Evolutionary conservation across 2,329 filamentous ascomycete species (phyloP), one percentile per base, ranked within the genome.

Genomic region (Falciphora oryzae): DNA sequence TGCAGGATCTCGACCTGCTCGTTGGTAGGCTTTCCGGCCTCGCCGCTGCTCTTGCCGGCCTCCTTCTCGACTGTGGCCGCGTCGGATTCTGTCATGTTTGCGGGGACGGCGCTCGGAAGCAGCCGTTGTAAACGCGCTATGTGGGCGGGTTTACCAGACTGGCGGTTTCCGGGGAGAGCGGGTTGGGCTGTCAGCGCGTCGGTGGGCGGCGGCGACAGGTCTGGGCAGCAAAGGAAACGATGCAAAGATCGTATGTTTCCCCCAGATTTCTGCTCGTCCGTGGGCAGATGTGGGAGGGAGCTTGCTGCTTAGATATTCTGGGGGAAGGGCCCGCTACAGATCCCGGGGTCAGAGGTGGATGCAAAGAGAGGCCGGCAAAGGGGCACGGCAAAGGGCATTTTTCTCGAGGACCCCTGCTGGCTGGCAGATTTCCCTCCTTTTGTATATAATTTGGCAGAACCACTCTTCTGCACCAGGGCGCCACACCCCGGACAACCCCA

Each of bases 1-100:
- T 57, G 18, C 61, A 63, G 31, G 5, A 63, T 53, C 38, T 62
- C 35, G 60, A 44, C 29, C 14, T 44, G 32, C 14, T 53, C 35
- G 25, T 53, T 28, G 60, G 25, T 29, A 27, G 35, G 18, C 35
- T 53, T 44, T 38, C 60, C 60, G 60, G 25, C 14, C n/a, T 22
- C 32, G 27, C 35, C 60, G 44, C 8, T n/a, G 44, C 44, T 53
- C 22, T n/a, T 53, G 7, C 44, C 44, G 44, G 44, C 44, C 16
- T 62, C 59, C 38, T 61, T 61, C n/a, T 38, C 50, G 27, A 28
- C 27, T 27, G 27, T 50, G 22, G 38, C 35, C 11, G 25, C 59
- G 32, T 61, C 38, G n/a, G 29, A 44, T 14, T 14, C 8, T 2
- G 14, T 61, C 11, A 22, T 61, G 7, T 53, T 53, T n/a, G 22